Percentiles rank a stretch among this genome's conserved stretches.
phyloP scores from a whole-genome alignment of 208 protist genomes.

The Herpetomonas tarakana region DNA sequence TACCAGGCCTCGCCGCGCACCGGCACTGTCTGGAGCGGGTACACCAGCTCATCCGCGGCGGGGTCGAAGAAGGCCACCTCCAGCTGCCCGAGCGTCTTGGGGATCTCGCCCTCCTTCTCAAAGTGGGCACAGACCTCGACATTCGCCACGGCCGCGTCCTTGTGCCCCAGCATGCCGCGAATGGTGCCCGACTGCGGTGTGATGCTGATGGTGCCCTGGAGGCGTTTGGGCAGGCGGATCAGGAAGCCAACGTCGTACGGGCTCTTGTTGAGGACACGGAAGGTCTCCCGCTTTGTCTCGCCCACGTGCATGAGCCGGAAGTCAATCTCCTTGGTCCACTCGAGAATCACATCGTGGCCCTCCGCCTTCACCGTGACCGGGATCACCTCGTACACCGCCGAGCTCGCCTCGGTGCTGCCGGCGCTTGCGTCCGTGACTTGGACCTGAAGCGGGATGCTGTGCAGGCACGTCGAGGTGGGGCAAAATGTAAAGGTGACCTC shows the following conservation, averaged over 20 bases:
- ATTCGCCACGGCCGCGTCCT: slow-evolving; percentile 79
- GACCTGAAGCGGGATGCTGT: slow-evolving; percentile 59
- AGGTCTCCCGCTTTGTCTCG: slow-evolving; percentile 65
- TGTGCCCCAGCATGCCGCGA: slow-evolving; percentile 80
- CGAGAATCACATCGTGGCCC: slow-evolving; percentile 90
- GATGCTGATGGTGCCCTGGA: slow-evolving; percentile 69
- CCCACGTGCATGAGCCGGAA: slow-evolving; percentile 90
- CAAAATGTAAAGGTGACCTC: slow-evolving; percentile 71
- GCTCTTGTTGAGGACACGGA: slow-evolving; percentile 91
- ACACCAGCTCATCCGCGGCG: slow-evolving; percentile 73
- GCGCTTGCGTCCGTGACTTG: slow-evolving; percentile 43
- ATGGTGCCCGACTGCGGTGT: slow-evolving; percentile 56
- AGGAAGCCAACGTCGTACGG: slow-evolving; percentile 93
- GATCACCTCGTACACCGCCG: slow-evolving; percentile 58
- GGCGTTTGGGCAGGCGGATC: slow-evolving; percentile 68
- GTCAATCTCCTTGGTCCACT: slow-evolving; percentile 88
- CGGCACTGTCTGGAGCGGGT: slow-evolving; percentile 76
- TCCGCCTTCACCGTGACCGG: slow-evolving; percentile 86
- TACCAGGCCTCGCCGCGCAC: slow-evolving; percentile 89
- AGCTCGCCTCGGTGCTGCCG: neutral
- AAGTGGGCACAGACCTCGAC: slow-evolving; percentile 76
- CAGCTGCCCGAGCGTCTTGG: slow-evolving; percentile 56
- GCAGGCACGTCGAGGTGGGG: slow-evolving; percentile 66
- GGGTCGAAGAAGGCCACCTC: slow-evolving; percentile 89
- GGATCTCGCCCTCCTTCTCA: slow-evolving; percentile 79